These are phyloP conservation scores for Ramularia endophylla DNA, from an alignment of 2,329 filamentous ascomycete genomes.

Conservation along the genomic window DNA sequence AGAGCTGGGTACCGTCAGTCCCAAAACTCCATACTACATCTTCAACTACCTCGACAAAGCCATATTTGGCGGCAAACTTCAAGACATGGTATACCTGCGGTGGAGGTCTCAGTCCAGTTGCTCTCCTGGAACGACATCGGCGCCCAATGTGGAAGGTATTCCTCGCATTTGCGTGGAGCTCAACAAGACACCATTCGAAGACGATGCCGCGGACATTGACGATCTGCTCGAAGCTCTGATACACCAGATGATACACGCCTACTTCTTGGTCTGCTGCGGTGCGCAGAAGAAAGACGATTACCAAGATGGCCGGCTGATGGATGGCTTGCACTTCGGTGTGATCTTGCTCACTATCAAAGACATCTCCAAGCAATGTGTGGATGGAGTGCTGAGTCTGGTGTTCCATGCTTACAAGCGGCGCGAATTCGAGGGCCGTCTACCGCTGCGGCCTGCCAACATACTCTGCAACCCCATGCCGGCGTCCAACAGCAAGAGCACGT, in stretches of 20 bases:
- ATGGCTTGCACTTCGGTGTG: slow-evolving; percentile 37
- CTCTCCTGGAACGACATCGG: slow-evolving; percentile 33
- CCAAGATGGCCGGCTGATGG: slow-evolving; percentile 32
- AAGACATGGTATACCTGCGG: slow-evolving; percentile 33
- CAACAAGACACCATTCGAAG: slow-evolving; percentile 23
- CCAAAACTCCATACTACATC: slow-evolving; percentile 29
- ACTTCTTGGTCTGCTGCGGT: slow-evolving; percentile 39
- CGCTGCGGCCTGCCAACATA: background rate
- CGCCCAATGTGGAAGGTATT: slow-evolving; percentile 24
- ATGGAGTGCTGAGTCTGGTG: slow-evolving; percentile 27
- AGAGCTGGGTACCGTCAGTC: slow-evolving; percentile 17
- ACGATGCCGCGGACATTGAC: slow-evolving; percentile 25
- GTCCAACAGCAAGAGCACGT: slow-evolving; percentile 1
- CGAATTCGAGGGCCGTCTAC: slow-evolving; percentile 4
- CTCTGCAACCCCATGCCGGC: background rate
- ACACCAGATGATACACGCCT: slow-evolving; percentile 44
- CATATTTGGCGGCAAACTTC: slow-evolving; percentile 35
- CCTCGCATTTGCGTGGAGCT: slow-evolving; percentile 34
- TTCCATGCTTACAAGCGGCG: slow-evolving; percentile 28
- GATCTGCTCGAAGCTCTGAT: slow-evolving; percentile 35
- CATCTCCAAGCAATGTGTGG: slow-evolving; percentile 24
- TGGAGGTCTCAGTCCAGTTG: slow-evolving; percentile 23
- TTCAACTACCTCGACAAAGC: slow-evolving; percentile 34
- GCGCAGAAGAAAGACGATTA: slow-evolving; percentile 27
- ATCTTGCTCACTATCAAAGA: slow-evolving; percentile 35